These are phyloP conservation scores for Eucalyptus cloeziana DNA, from an alignment of 345 rosid genomes.

Conservation along the genomic window DNA sequence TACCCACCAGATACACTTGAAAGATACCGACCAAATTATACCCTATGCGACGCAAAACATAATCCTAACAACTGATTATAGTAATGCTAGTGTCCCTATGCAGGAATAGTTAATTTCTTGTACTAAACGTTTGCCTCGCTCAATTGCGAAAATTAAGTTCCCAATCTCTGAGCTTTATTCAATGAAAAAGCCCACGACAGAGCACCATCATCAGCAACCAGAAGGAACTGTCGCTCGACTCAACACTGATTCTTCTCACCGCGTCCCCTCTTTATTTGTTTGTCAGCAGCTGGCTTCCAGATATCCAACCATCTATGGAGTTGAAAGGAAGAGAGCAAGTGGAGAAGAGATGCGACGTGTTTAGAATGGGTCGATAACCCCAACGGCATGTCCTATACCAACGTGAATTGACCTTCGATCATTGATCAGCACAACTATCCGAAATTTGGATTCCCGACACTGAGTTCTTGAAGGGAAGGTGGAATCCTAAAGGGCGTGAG, in stretches of 20 bases:
- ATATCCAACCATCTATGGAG: not conserved
- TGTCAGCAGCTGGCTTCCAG: not conserved
- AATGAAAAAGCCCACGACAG: not conserved
- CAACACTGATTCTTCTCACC: not conserved
- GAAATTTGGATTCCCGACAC: slow-evolving; percentile 4
- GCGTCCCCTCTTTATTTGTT: not conserved
- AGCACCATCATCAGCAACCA: not conserved
- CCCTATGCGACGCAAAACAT: not conserved
- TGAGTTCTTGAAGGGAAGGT: slow-evolving; percentile 30
- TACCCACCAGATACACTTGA: not conserved
- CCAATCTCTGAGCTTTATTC: not conserved
- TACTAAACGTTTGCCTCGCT: not conserved
- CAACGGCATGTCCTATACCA: slow-evolving; percentile 18
- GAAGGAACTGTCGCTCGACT: not conserved
- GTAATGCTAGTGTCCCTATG: not conserved
- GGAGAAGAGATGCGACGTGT: slow-evolving; percentile 10
- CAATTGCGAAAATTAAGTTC: not conserved
- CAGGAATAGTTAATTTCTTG: not conserved
- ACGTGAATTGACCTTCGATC: slow-evolving; percentile 17
- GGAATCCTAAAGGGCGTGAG: slow-evolving; percentile 25
- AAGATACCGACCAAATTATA: not conserved
- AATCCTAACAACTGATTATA: not conserved
- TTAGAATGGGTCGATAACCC: slow-evolving; percentile 17
- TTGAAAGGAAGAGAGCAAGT: not conserved
- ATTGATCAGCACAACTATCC: not conserved